These are phyloP conservation scores for Debaryomyces coudertii DNA, from an alignment of 1,139 yeast genomes.

Conservation along the genomic window DNA sequence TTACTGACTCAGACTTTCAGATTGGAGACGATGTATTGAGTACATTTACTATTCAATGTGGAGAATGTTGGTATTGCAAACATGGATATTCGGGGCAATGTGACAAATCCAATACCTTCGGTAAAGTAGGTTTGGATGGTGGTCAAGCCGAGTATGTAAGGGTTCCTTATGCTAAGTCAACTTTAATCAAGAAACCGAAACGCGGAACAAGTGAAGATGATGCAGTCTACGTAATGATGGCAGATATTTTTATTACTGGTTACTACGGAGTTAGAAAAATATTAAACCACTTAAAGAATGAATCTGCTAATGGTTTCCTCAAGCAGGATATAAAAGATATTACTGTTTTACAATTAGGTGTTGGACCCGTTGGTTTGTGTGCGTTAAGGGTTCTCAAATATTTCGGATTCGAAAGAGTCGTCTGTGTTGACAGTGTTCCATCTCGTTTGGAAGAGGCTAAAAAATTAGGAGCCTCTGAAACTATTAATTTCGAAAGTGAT, in stretches of 20 bases:
- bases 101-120: conserved; percentile 54
- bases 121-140: conserved; percentile 56
- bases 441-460: conserved; percentile 50
- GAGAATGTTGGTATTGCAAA: conserved; percentile 56
- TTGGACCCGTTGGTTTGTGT: conserved; percentile 70
- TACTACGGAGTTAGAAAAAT: conserved; percentile 59
- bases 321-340: conserved; percentile 32
- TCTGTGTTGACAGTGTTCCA: conserved; percentile 55
- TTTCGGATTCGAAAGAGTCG: conserved; percentile 49
- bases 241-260: conserved; percentile 70
- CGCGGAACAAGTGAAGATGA: conserved; percentile 37
- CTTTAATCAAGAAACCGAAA: conserved; percentile 47
- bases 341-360: conserved; percentile 56
- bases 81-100: conserved; percentile 59
- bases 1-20: conserved; percentile 33
- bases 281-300: conserved; percentile 39
- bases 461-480: conserved; percentile 45
- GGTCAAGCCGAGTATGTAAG: conserved; percentile 64
- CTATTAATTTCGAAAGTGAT: conserved; percentile 46
- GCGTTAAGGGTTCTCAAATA: conserved; percentile 50
- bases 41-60: conserved; percentile 60
- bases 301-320: conserved; percentile 21
- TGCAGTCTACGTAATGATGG: conserved; percentile 58
- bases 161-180: conserved; percentile 58
- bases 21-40: conserved; percentile 52